phyloP scores from a whole-genome alignment of 192 early-diverging fungal genomes.

The Backusella luteola region DNA sequence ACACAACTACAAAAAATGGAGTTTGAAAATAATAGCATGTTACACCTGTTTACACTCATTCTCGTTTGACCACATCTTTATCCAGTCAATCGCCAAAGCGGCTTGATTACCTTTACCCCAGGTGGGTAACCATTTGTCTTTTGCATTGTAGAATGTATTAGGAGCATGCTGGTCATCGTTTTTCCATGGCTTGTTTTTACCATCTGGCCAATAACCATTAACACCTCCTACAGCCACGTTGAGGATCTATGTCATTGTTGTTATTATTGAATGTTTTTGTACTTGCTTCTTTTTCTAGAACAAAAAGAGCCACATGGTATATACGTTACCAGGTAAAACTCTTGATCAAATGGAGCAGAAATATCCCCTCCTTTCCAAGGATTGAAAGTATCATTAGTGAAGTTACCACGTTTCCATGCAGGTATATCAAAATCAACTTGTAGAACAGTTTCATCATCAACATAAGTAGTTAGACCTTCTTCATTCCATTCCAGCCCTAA shows the following conservation, averaged over 20 bases:
- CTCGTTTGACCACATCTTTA: conserved; percentile 33
- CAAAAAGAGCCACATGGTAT: conserved; percentile 7
- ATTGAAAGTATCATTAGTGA: conserved; percentile 47
- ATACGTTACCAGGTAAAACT: conserved; percentile 46
- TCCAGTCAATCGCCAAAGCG: conserved; percentile 46
- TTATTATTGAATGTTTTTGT: background rate
- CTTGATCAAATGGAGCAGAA: conserved; percentile 64
- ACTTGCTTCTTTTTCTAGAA: background rate
- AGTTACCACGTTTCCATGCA: conserved; percentile 50
- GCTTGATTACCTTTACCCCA: conserved; percentile 48
- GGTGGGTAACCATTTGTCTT: conserved; percentile 49
- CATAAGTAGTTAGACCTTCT: conserved; percentile 51
- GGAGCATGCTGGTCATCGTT: conserved; percentile 43
- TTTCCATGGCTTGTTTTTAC: conserved; percentile 54
- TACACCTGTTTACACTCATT: background rate
- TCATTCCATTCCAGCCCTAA: conserved; percentile 54
- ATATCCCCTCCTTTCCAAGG: conserved; percentile 46
- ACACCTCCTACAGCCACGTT: conserved; percentile 63
- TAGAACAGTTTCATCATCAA: conserved; percentile 50
- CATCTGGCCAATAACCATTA: conserved; percentile 57
- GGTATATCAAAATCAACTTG: conserved; percentile 49
- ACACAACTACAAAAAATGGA: background rate
- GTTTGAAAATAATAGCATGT: background rate
- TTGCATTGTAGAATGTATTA: conserved; percentile 51
- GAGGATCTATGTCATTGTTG: conserved; percentile 43